Conservation (phyloP, 371 early-diverging fungal species). For the Apophysomyces ossiformis region DNA sequence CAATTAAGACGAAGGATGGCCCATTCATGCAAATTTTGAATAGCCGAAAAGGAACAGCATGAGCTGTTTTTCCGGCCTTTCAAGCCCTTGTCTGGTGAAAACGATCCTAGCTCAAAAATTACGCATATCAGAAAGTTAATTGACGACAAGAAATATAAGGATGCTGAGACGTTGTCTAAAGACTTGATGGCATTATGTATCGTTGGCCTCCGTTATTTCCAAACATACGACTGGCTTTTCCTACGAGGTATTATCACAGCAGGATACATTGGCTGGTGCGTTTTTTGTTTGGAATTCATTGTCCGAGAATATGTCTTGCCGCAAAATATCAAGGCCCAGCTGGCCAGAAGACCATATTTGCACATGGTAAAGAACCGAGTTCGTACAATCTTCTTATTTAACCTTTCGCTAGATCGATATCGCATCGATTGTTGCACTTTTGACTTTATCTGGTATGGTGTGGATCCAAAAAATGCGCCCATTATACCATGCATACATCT, state of each 20-base stretch:
- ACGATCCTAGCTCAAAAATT: slow-evolving; percentile 57
- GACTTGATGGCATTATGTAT: slow-evolving; percentile 68
- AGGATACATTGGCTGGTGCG: slow-evolving; percentile 95
- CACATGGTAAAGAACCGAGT: slow-evolving; percentile 1
- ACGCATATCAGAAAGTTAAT: slow-evolving; percentile 67
- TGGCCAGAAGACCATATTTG: not conserved
- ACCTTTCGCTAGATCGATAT: slow-evolving; percentile 43
- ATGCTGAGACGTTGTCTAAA: slow-evolving; percentile 68
- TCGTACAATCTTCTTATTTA: not conserved
- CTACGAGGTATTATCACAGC: slow-evolving; percentile 80
- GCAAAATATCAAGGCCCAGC: not conserved
- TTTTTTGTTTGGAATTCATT: slow-evolving; percentile 79
- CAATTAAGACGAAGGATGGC: too few relatives aligned
- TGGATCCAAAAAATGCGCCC: slow-evolving; percentile 76
- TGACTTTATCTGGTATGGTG: slow-evolving; percentile 53
- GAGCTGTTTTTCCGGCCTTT: slow-evolving; percentile 85
- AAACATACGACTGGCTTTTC: slow-evolving; percentile 96
- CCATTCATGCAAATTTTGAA: not conserved
- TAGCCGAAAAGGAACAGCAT: slow-evolving; percentile 71
- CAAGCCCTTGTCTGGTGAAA: slow-evolving; percentile 54
- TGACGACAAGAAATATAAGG: slow-evolving; percentile 55
- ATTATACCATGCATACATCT: slow-evolving; percentile 85
- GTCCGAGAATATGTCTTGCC: slow-evolving; percentile 50
- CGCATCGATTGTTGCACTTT: slow-evolving; percentile 44
- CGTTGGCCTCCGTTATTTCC: slow-evolving; percentile 91